These are phyloP conservation scores for Tricholoma hemisulphureum DNA, from an alignment of 768 basidiomycete genomes.

Conservation along the genomic window DNA sequence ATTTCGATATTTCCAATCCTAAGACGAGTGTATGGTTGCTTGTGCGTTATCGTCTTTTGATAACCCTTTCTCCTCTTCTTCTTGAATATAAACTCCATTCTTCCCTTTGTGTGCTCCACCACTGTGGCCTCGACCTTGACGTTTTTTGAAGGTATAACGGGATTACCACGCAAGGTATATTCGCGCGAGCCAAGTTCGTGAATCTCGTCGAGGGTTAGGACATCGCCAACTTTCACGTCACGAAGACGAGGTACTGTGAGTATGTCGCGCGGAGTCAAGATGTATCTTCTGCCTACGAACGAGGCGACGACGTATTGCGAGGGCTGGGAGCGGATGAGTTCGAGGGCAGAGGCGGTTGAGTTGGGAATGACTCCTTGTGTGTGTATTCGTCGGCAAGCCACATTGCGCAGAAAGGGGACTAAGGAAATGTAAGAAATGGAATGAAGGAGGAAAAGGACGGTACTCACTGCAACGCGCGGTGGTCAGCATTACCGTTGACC, in stretches of 20 bases:
- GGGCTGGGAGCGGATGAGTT: constrained; percentile 86
- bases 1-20: constrained; percentile 81
- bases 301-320: constrained; percentile 90
- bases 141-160: constrained; percentile 59
- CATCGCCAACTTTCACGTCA: constrained; percentile 82
- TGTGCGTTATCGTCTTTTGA: constrained; percentile 88
- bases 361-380: constrained; percentile 24
- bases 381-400: constrained; percentile 19
- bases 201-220: constrained; percentile 78
- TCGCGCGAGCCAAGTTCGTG: constrained; percentile 95
- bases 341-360: constrained; percentile 62
- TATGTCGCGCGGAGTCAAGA: constrained; percentile 86
- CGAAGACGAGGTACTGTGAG: constrained; percentile 92
- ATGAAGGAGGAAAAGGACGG: neutral
- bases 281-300: constrained; percentile 83
- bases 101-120: constrained; percentile 95
- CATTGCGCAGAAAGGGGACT: constrained; percentile 15
- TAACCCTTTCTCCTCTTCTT: constrained; percentile 99
- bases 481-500: constrained; percentile 17
- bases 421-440: neutral
- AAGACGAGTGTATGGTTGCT: constrained; percentile 94
- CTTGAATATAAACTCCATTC: constrained; percentile 90
- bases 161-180: constrained; percentile 83
- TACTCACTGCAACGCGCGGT: constrained; percentile 34
- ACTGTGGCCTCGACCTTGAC: constrained; percentile 86